These are phyloP conservation scores for Begonia masoniana DNA, from an alignment of 306 rosid genomes.

Conservation along the genomic window DNA sequence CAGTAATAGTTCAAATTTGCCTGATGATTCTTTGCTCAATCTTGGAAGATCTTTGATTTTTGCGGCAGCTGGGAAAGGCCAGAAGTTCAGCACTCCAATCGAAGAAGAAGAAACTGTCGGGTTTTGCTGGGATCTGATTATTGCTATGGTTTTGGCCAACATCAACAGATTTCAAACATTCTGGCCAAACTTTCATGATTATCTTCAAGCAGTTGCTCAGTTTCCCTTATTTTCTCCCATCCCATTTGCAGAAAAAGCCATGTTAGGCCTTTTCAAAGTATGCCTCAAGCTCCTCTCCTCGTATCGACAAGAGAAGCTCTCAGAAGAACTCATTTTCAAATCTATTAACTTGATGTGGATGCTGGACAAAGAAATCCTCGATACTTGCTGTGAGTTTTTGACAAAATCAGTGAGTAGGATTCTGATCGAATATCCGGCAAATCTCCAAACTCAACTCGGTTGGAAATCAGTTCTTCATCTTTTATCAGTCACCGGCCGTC, in stretches of 20 bases:
- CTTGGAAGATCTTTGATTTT: conserved; percentile 68
- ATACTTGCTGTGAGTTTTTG: conserved; percentile 49
- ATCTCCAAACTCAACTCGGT: conserved; percentile 55
- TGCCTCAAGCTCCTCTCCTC: conserved; percentile 45
- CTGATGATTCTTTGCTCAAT: conserved; percentile 46
- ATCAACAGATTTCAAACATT: conserved; percentile 42
- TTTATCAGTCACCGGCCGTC: conserved; percentile 53
- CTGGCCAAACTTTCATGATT: conserved; percentile 71
- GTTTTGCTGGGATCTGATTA: conserved; percentile 85
- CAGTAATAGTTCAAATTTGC: conserved; percentile 44
- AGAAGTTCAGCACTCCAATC: conserved; percentile 72
- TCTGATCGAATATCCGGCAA: conserved; percentile 48
- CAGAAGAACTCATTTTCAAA: conserved; percentile 78
- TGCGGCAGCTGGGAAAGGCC: conserved; percentile 92
- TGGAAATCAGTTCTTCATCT: conserved; percentile 78
- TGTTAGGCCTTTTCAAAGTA: conserved; percentile 47
- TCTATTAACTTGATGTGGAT: conserved; percentile 82
- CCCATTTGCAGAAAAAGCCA: conserved; percentile 75
- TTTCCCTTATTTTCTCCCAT: conserved; percentile 79
- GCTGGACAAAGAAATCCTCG: conserved; percentile 77
- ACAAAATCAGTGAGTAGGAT: conserved; percentile 41
- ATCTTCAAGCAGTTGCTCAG: conserved; percentile 54
- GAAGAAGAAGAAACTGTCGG: conserved; percentile 92
- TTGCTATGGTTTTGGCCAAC: conserved; percentile 41
- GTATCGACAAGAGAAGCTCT: conserved; percentile 32